phyloP scores from a whole-genome alignment of 2,329 filamentous ascomycete species.

The Chlorencoelia australis region DNA sequence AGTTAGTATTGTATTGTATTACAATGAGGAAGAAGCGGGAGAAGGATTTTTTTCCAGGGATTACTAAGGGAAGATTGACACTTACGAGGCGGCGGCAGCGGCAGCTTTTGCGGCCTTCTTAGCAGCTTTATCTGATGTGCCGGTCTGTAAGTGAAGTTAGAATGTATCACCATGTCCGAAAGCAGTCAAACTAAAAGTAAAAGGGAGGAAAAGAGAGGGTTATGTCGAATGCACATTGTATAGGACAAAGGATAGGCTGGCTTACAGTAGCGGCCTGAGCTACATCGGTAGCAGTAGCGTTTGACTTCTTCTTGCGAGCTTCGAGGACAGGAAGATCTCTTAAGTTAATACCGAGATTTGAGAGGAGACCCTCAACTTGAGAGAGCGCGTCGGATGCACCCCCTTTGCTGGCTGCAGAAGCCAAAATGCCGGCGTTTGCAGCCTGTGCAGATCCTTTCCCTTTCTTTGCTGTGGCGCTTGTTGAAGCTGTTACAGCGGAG shows the following conservation, averaged over 20 bases:
- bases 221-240: background rate
- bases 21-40: too few species aligned
- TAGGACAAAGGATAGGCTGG: background rate
- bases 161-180: background rate
- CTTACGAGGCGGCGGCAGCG: too few species aligned
- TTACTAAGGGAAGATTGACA: too few species aligned
- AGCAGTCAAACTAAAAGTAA: background rate
- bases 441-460: slow-evolving; percentile 7
- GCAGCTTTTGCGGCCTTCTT: background rate
- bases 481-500: background rate
- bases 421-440: background rate
- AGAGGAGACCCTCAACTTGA: slow-evolving; percentile 2
- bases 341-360: slow-evolving; percentile 10
- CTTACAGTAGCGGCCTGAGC: background rate
- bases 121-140: background rate
- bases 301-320: slow-evolving; percentile 14
- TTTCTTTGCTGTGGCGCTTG: slow-evolving; percentile 6
- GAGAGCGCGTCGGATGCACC: background rate
- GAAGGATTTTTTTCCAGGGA: too few species aligned
- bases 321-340: slow-evolving; percentile 13
- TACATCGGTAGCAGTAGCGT: slow-evolving; percentile 7
- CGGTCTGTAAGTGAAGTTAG: background rate
- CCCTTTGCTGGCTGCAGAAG: slow-evolving; percentile 1
- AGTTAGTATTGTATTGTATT: too few species aligned
- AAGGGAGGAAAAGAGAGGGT: background rate